Base-by-base conservation (phyloP, 306 rosid genomes). In the Dalbergia oliveri region DNA sequence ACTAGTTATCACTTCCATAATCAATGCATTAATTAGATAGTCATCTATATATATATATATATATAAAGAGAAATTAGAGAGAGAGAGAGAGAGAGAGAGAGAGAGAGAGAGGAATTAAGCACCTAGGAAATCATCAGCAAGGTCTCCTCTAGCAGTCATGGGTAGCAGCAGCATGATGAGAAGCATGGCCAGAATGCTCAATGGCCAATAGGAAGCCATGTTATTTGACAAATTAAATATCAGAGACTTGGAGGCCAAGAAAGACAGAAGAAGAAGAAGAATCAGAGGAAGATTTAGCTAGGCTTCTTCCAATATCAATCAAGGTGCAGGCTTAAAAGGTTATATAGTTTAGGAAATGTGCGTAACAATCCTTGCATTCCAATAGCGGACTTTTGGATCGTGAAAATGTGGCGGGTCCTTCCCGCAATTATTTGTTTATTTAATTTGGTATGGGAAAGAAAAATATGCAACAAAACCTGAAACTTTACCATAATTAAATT, bases 131-230 rank as follows among this genome's bases (percentile, higher is more conserved):
- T 35, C 65, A 50, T 66, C 66, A 23, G 12, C 0, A 51, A 43
- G 2, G n/a, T 13, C 4, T 5, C 63, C 85, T 6, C 54, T 57
- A 35, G 85, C 69, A 56, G 73, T 7, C 77, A 86, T 43, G 18
- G 83, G 79, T 7, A 78, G 74, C 41, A 77, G 51, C 13, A 81
- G 63, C n/a, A 26, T 44, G 35, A 86, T 51, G 51, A 86, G 72
- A 73, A 79, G 61, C 71, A 81, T 11, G 51, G 82, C 85, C 19
- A 78, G 12, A 66, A 88, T 44, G 21, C 47, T 47, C 67, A 82
- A 6, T 23, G 72, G 76, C 6, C 44, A 67, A 9, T 71, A 79
- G 64, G 78, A 83, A 75, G 76, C 84, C 89, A 78, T 81, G 35
- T n/a, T 10, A 5, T 72, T 73, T 19, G 39, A 12, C 66, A 0